phyloP scores from a whole-genome alignment of 495 filamentous ascomycete species.

The Podospora australis region DNA sequence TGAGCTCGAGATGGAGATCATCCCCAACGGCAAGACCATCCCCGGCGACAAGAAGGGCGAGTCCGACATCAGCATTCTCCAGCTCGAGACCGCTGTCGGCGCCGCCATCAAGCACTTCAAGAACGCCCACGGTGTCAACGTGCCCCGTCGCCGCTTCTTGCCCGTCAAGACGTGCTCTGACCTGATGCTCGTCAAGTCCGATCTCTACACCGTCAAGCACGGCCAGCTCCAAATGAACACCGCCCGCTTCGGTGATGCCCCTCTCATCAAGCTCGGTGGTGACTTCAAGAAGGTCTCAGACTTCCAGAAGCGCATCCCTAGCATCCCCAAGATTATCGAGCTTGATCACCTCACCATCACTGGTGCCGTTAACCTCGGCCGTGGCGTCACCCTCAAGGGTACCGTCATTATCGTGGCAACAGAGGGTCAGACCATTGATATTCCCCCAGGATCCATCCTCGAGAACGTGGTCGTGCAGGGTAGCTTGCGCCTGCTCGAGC shows the following conservation, averaged over 20 bases:
- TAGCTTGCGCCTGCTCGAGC: conserved; percentile 88
- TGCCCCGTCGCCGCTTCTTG: conserved; percentile 94
- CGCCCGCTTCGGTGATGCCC: conserved; percentile 94
- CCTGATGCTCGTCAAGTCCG: conserved; percentile 98
- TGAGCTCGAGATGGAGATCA: conserved; percentile 99
- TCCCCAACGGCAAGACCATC: conserved; percentile 97
- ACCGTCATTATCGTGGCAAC: conserved; percentile 99
- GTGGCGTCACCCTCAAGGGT: conserved; percentile 92
- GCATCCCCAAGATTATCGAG: conserved; percentile 96
- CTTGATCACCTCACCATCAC: conserved; percentile 97
- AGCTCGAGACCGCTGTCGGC: conserved; percentile 97
- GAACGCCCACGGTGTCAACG: conserved; percentile 98
- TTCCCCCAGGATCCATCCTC: conserved; percentile 90
- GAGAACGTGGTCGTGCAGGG: conserved; percentile 99
- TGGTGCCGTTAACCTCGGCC: conserved; percentile 90
- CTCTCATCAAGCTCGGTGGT: conserved; percentile 95
- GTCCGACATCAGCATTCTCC: conserved; percentile 92
- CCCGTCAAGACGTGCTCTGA: conserved; percentile 99
- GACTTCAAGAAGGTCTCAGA: conserved; percentile 99
- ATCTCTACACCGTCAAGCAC: conserved; percentile 99
- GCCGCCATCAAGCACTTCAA: conserved; percentile 98
- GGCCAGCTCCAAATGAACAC: conserved; percentile 95
- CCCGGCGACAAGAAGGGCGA: conserved; percentile 99
- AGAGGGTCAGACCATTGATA: conserved; percentile 95
- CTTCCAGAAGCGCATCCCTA: conserved; percentile 95